Base-by-base conservation (phyloP, 305 asterid species). In the Fraxinus dipetala region DNA sequence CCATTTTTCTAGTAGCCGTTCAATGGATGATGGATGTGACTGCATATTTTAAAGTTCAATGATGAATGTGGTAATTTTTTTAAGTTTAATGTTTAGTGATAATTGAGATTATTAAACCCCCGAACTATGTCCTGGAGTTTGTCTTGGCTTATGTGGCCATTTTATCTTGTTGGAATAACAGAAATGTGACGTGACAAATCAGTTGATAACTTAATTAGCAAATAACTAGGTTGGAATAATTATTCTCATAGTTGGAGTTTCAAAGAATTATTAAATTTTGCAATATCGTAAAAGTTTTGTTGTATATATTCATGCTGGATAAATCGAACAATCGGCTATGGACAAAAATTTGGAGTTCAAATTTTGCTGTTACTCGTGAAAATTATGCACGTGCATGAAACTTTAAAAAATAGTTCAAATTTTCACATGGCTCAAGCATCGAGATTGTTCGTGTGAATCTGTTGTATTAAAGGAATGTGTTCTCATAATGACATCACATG, bases 101-200 rank as follows among this genome's bases (percentile, higher is more conserved):
- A 36, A 36, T 36, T 36, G 43, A 36, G 43, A 36, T 36, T 36
- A 7, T 6, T 36, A 36, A 30, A 1, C 43, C 10, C 43, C 10
- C 69, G 81, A 78, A 83, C 22, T 2, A 80, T 77, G 28, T 74
- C 76, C 78, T 48, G 51, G 77, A 83, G 85, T 36, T 83, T 85
- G 43, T 32, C 72, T 34, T 56, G 26, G 81, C 81, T 86, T 14
- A 83, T 83, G 75, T 80, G 77, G 20, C 82, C 83, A 30, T 83
- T 13, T 32, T 45, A 2, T 83, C 75, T 40, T 2, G 51, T 38
- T 40, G 51, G 51, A 40, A 10, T 45, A 3, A 45, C 56, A 14
- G 1, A 48, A 48, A 48, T 48, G 18, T 48, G 59, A 13, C 59
- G 5, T 11, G 20, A 48, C n/a, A 3, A 13, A 13, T 16, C 18